Percentiles rank a stretch among this genome's conserved stretches.
Conservation (phyloP, 805 yeast species). For the Yarrowia sp. region DNA sequence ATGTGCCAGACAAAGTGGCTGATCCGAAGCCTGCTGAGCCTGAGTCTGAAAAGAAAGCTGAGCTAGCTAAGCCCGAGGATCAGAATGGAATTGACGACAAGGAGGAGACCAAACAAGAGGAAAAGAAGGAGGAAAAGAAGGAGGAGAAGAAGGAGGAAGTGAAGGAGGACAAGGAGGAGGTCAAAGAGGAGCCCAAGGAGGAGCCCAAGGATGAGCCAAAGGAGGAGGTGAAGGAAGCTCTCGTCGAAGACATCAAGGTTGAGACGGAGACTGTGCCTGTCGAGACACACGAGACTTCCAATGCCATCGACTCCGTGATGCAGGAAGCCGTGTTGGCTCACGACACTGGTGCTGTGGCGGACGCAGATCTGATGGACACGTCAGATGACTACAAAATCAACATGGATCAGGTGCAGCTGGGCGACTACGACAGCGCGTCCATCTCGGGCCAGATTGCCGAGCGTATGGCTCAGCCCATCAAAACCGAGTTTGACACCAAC, state of each 20-base stretch:
- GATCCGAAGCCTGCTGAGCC: too few species aligned
- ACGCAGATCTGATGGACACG: slow-evolving; percentile 14
- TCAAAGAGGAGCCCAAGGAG: not conserved
- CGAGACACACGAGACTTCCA: not conserved
- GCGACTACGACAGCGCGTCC: slow-evolving; percentile 23
- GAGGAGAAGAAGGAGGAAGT: not conserved
- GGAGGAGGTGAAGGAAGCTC: not conserved
- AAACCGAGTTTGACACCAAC: slow-evolving; percentile 19
- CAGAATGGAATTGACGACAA: not conserved
- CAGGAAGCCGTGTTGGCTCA: not conserved
- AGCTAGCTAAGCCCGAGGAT: not conserved
- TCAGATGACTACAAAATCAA: slow-evolving; percentile 24
- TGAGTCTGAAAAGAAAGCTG: not conserved
- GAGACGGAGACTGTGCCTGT: not conserved
- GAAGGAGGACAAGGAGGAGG: not conserved
- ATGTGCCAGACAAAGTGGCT: not conserved
- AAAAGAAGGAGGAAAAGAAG: not conserved
- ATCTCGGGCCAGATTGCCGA: slow-evolving; percentile 18
- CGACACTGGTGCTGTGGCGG: not conserved
- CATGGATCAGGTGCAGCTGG: slow-evolving; percentile 23
- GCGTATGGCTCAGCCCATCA: slow-evolving; percentile 20
- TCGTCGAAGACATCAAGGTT: not conserved
- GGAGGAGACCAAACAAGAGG: not conserved
- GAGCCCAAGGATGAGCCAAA: too few species aligned
- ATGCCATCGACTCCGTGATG: not conserved